These are phyloP conservation scores for Suillus cothurnatus DNA, from an alignment of 768 basidiomycete genomes.

Conservation along the genomic window DNA sequence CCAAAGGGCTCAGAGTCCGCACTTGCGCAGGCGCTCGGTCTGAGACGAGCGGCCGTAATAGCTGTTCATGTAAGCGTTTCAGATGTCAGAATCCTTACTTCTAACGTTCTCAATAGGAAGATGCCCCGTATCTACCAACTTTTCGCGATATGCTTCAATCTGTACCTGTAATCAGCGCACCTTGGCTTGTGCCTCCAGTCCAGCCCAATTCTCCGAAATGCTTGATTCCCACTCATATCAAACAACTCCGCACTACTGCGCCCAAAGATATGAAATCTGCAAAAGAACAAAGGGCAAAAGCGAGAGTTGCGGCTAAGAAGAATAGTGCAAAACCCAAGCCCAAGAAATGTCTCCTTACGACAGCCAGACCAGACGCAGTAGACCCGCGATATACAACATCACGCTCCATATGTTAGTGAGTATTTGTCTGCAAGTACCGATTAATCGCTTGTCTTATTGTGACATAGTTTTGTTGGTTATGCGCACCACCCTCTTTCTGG, in stretches of 20 bases:
- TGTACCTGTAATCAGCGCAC: slow-evolving; percentile 59
- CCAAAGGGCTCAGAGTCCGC: slow-evolving; percentile 66
- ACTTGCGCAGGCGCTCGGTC: slow-evolving; percentile 62
- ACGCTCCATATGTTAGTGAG: background rate
- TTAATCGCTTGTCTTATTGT: background rate
- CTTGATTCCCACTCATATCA: slow-evolving; percentile 75
- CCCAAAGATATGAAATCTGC: slow-evolving; percentile 79
- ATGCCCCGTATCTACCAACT: slow-evolving; percentile 39
- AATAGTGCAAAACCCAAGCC: background rate
- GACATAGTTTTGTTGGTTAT: background rate
- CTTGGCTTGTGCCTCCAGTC: slow-evolving; percentile 55
- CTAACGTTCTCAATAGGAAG: slow-evolving; percentile 11
- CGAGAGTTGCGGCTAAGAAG: slow-evolving; percentile 50
- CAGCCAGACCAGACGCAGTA: background rate
- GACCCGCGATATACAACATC: background rate
- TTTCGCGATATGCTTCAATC: slow-evolving; percentile 45
- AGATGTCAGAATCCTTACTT: background rate
- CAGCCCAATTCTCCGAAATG: slow-evolving; percentile 17
- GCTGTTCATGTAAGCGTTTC: slow-evolving; percentile 54
- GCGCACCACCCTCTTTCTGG: background rate
- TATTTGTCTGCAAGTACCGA: background rate
- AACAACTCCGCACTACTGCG: slow-evolving; percentile 67
- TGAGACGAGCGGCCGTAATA: slow-evolving; percentile 64
- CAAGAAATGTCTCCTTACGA: slow-evolving; percentile 12
- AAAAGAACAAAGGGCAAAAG: slow-evolving; percentile 57